These are phyloP conservation scores for Phaeolepiota aurea DNA, from an alignment of 768 basidiomycete genomes.

Conservation along the genomic window DNA sequence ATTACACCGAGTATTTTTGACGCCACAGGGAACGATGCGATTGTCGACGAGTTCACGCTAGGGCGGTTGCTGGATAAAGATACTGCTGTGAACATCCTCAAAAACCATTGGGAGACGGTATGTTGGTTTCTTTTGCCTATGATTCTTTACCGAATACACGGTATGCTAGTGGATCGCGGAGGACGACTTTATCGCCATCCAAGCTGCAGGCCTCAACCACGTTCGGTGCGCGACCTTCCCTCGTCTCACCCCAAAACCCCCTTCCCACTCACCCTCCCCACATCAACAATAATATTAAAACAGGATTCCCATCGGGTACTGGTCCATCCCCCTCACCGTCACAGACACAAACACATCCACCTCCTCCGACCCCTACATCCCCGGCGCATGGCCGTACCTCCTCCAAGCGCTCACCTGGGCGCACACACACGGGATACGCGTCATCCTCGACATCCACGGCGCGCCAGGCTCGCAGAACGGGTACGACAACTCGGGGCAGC, in stretches of 20 bases:
- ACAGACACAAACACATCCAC: constrained; percentile 40
- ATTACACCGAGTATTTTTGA: constrained; percentile 72
- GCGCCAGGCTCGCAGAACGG: constrained; percentile 62
- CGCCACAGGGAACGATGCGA: constrained; percentile 43
- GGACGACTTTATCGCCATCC: constrained; percentile 59
- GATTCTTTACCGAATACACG: background rate
- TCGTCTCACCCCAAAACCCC: no score
- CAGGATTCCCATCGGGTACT: constrained; percentile 69
- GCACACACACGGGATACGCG: constrained; percentile 47
- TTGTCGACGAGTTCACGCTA: constrained; percentile 58
- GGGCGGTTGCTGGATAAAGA: constrained; percentile 40
- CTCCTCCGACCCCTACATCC: constrained; percentile 42
- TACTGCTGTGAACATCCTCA: constrained; percentile 32
- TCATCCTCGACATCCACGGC: constrained; percentile 73
- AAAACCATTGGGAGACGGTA: constrained; percentile 50
- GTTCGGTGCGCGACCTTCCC: constrained; percentile 40
- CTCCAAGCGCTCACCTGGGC: constrained; percentile 61
- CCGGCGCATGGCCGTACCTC: constrained; percentile 67
- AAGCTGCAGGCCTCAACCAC: constrained; percentile 60
- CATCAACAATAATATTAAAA: no score
- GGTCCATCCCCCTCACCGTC: constrained; percentile 65
- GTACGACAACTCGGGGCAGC: constrained; percentile 71
- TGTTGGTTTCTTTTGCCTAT: constrained; percentile 11
- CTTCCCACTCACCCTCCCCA: background rate
- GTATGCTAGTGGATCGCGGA: constrained; percentile 50